Base-by-base conservation (phyloP, 1,284 basidiomycete genomes). In the Ustilago esculenta region DNA sequence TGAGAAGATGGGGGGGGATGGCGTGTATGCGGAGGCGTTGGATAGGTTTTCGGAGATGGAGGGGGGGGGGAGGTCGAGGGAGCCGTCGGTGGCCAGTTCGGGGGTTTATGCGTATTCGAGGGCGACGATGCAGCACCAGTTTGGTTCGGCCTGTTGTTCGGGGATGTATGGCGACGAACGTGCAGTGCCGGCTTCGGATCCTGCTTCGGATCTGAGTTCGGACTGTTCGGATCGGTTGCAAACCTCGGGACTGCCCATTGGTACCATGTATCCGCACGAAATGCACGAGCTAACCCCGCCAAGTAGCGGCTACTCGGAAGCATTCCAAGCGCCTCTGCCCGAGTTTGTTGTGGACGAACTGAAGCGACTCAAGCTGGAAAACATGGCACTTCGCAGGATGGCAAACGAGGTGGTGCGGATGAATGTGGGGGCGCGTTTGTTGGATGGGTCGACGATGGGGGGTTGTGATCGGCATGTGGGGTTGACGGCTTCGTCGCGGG, bases 321-420 rank as follows among this genome's bases (percentile, higher is more conserved):
- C 41, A 3, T 50, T 41, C 41, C 54, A 41, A 5, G 41, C 10
- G 7, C 9, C 36, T 8, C 45, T 68, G 11, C 65, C 65, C 2
- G 58, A 63, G 25, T 68, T 34, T 33, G 50, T 68, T 12, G 40
- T 63, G 15, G 65, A 68, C 12, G 65, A 68, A 34, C 46, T 68
- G 33, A 61, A 61, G 21, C 53, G 49, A 2, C 65, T 68, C 37
- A 68, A 68, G 50, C 46, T 68, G 21, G 65, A 68, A 32, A 68
- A 68, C 35, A 61, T 68, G 54, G 65, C 65, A 14, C 65, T 68
- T 14, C 46, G 47, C 30, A 53, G 55, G 25, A 60, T 68, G 53
- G 58, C 65, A 3, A 36, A 58, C 17, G 65, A 68, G 25, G 39
- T 68, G 23, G 54, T 68, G 30, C 20, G 44, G 2, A 23, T 36